Evolutionary conservation across 352 stramenopile species (phyloP), one percentile per base, ranked within the genome.

Genomic region (Thalassiosira exigua): DNA sequence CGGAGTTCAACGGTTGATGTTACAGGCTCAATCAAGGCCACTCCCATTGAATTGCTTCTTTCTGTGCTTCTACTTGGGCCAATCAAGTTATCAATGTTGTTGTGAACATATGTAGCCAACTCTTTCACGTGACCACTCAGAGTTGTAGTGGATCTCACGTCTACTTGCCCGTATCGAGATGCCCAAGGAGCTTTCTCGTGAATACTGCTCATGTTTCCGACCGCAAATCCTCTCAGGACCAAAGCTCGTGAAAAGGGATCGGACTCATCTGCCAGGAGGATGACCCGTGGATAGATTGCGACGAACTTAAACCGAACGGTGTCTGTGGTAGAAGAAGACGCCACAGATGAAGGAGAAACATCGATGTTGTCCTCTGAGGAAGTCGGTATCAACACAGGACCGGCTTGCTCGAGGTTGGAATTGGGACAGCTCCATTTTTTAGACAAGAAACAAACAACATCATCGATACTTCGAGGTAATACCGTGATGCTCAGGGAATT

Each of bases 1-100:
- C 21, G 48, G 21, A 81, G 79, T 52, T 91, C 74, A 44, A 90
- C 52, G 29, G 82, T 82, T 1, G 79, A 59, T 19, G 85, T 91
- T 9, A 94, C 79, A n/a, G 89, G 86, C 64, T 92, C 82, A 48
- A 94, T 87, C n/a, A 94, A 70, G 19, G 86, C 73, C 42, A 91
- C 61, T 17, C 85, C 81, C 1, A 90, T 59, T 32, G 27, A 21
- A 56, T 69, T 73, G 24, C 14, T 5, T 44, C 19, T 65, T 22
- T n/a, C 0, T 24, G 24, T 29, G 4, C 21, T 68, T 59, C 46
- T 29, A 32, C 57, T 58, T 50, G 62, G 62, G 12, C 54, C 56
- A 17, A 81, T 75, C 29, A 81, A 7, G n/a, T 51, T 21, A 33
- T 81, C 64, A 57, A 75, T 65, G 19, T 81, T 81, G 27, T 75